Percentiles rank a stretch among this genome's conserved stretches.
Evolutionary conservation across 495 filamentous ascomycete genomes (phyloP).

Genomic region (Talaromyces nanjingensis): DNA sequence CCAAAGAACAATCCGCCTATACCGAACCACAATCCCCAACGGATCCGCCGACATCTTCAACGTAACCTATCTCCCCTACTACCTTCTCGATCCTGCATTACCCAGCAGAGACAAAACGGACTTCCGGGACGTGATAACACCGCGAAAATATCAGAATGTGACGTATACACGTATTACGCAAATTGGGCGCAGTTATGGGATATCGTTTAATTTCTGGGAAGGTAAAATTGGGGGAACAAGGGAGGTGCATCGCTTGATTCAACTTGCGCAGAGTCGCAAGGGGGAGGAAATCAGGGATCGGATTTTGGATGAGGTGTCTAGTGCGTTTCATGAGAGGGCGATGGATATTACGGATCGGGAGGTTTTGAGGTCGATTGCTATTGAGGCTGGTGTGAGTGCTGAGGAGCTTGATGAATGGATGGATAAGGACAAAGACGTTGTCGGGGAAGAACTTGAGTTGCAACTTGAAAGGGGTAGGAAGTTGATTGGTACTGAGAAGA

Average conservation of each 20-base stretch:
- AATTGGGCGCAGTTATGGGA: neutral
- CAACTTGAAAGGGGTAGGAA: conserved; percentile 46
- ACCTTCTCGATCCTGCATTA: conserved; percentile 2
- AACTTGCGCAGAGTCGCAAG: neutral
- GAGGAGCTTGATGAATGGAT: conserved; percentile 3
- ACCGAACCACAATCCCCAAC: neutral
- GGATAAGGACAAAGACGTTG: neutral
- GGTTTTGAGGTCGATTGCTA: neutral
- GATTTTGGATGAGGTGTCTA: neutral
- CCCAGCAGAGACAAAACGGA: neutral
- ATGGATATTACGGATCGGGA: conserved; percentile 4
- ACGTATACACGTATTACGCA: conserved; percentile 3
- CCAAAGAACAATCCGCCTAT: neutral
- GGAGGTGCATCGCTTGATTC: conserved; percentile 7
- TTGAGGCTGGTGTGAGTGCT: neutral
- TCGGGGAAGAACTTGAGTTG: conserved; percentile 46
- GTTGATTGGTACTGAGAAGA: conserved; percentile 28
- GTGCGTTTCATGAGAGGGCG: neutral
- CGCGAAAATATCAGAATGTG: neutral
- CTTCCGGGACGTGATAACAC: neutral
- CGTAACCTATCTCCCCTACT: conserved; percentile 4
- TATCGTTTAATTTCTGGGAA: neutral
- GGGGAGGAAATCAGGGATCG: neutral
- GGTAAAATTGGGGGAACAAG: conserved; percentile 1
- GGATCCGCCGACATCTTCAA: conserved; percentile 1